Evolutionary conservation across 192 early-diverging fungal species (phyloP), one percentile per base, ranked within the genome.

Genomic region (Umbelopsis vinacea): DNA sequence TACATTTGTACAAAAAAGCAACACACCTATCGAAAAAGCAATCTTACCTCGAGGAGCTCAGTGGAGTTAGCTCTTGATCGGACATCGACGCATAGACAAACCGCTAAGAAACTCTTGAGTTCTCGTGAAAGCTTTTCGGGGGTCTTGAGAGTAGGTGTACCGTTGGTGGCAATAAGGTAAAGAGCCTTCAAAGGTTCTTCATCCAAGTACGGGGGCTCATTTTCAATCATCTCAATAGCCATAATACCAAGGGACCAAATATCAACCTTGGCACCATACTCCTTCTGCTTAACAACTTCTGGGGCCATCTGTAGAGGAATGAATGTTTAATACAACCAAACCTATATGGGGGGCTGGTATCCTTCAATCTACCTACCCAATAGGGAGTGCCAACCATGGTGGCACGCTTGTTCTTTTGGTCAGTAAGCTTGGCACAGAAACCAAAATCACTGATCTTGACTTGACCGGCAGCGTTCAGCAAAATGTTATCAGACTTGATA

Each of bases 201-300:
- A 71, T 97, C 92, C 72, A 98, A 78, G 71, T 98, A 98, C 67
- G 96, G 96, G 10, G 95, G 96, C 74, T 98, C 96, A 68, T 92
- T 92, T 80, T 98, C 96, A 70, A 98, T 90, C 96, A 98, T 97
- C 79, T 98, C 95, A 67, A 97, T 96, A 2, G 93, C 94, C 95
- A 97, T 98, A 76, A 98, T 97, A 60, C 96, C 95, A 46, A 97
- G 80, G 5, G 95, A 97, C 96, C 96, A 94, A 71, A 92, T 87
- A 76, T 94, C 92, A 17, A 94, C 91, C 84, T 94, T 92, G 71
- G 88, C 81, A 22, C 87, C 89, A 71, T 92, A 94, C 35, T 89
- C 85, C 76, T 92, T 92, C 68, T 92, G 91, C 81, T 92, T 92
- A 73, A 94, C 90, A 6, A 94, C 90, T 77, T 94, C 92, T 47